Evolutionary conservation across 176 grass and related monocot species (phyloP).

Genomic region (Eleusine indica): DNA sequence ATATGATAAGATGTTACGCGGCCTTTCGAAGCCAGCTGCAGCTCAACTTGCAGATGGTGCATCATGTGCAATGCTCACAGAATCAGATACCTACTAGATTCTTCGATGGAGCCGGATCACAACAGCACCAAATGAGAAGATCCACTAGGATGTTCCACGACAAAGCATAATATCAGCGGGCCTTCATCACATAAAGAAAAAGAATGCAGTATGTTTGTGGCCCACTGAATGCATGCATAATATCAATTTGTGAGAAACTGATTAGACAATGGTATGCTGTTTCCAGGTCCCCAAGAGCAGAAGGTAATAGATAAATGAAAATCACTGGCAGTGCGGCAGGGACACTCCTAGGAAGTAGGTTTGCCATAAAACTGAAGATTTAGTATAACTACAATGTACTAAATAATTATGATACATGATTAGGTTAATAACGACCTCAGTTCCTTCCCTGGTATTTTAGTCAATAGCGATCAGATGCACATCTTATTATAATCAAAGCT

Average conservation of each 20-base stretch:
- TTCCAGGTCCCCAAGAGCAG: neutral
- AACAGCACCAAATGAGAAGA: slow-evolving; percentile 54
- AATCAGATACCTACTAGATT: slow-evolving; percentile 49
- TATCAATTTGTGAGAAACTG: neutral
- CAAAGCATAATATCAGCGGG: slow-evolving; percentile 40
- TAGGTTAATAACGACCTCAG: neutral
- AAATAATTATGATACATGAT: neutral
- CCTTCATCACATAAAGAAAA: slow-evolving; percentile 30
- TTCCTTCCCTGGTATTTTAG: neutral
- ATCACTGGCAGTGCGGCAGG: neutral
- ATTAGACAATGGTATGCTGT: slow-evolving; percentile 23
- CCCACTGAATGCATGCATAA: slow-evolving; percentile 14
- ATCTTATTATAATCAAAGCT: neutral
- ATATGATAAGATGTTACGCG: slow-evolving; percentile 41
- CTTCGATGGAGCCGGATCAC: slow-evolving; percentile 26
- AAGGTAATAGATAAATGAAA: neutral
- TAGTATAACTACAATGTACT: neutral
- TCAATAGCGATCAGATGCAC: neutral
- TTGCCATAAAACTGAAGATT: neutral
- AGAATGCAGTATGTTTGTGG: slow-evolving; percentile 23
- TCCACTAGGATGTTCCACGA: slow-evolving; percentile 54
- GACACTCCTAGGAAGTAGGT: neutral
- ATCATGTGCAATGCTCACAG: slow-evolving; percentile 36
- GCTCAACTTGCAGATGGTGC: slow-evolving; percentile 15
- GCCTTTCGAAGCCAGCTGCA: slow-evolving; percentile 41